phyloP scores from a whole-genome alignment of 2,329 filamentous ascomycete genomes.

The Aspergillus arachidicola region DNA sequence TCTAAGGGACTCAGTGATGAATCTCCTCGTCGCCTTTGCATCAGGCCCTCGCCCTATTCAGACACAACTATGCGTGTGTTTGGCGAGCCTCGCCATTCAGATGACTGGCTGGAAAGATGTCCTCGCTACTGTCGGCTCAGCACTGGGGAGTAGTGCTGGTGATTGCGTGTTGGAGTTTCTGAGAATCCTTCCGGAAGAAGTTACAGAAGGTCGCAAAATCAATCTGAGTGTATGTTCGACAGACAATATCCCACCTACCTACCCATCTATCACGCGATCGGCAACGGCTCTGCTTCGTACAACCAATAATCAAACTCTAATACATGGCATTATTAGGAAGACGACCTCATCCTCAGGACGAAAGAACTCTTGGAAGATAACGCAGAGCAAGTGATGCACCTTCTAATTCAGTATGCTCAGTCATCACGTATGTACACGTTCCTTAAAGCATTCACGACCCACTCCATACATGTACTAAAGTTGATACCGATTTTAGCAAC shows the following conservation, averaged over 20 bases:
- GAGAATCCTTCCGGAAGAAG: slow-evolving; percentile 95
- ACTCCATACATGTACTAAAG: neutral
- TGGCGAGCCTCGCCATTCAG: slow-evolving; percentile 93
- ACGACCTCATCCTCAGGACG: slow-evolving; percentile 85
- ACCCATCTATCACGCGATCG: slow-evolving; percentile 45
- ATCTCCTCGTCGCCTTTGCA: slow-evolving; percentile 78
- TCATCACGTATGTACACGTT: slow-evolving; percentile 69
- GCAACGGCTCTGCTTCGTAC: slow-evolving; percentile 18
- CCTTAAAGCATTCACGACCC: neutral
- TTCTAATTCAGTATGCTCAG: slow-evolving; percentile 87
- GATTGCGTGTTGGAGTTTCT: slow-evolving; percentile 94
- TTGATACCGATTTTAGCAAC: slow-evolving; percentile 53
- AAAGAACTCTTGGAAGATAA: slow-evolving; percentile 89
- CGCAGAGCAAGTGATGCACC: slow-evolving; percentile 79
- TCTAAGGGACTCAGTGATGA: slow-evolving; percentile 81
- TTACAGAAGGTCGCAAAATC: slow-evolving; percentile 98
- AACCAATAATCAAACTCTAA: slow-evolving; percentile 48
- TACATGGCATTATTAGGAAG: slow-evolving; percentile 70
- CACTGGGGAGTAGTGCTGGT: slow-evolving; percentile 71
- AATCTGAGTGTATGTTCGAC: slow-evolving; percentile 94
- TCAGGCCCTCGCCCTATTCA: slow-evolving; percentile 80
- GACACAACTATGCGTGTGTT: slow-evolving; percentile 90
- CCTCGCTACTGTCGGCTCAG: slow-evolving; percentile 74
- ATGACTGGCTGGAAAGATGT: slow-evolving; percentile 97
- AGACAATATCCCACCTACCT: slow-evolving; percentile 33